Evolutionary conservation across 2,329 filamentous ascomycete species (phyloP), one percentile per base, ranked within the genome.

Genomic region (Cladosporium cucumerinum): DNA sequence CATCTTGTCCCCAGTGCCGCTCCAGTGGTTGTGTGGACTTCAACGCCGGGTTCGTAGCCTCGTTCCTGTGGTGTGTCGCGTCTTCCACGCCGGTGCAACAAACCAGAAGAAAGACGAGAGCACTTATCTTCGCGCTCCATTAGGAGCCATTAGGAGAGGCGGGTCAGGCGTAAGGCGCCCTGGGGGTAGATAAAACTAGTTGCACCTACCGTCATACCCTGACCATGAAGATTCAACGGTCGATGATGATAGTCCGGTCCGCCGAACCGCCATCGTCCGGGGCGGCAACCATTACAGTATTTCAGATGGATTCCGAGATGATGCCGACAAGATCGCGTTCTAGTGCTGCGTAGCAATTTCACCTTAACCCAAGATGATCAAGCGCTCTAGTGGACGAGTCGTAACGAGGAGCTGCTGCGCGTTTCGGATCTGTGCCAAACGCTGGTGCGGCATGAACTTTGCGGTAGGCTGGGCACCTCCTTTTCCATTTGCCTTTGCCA

Each of bases 211-310:
- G 55, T 46, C 55, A 28, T 28, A 25, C 11, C n/a, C 16, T 30
- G 26, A n/a, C 51, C 28, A 18, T 43, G 16, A 58, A 46, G 55
- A 43, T 58, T 58, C 55, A 58, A 58, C 55, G 55, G 55, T 58
- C 26, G 36, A 36, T 58, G 32, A 36, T 51, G 60, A 62, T 62
- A 25, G 28, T 46, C 48, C 60, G 49, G 49, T 54, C 60, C 60
- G 34, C 49, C 34, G 21, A 28, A 26, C 48, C 48, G 23, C 16
- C 7, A 21, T 32, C 34, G 18, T 11, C 60, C 32, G 55, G 16
- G 55, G 34, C 25, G 4, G 6, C 11, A 18, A n/a, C n/a, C 21
- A n/a, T 28, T 54, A 4, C 51, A n/a, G 51, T 18, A n/a, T 10
- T 16, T 54, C 23, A 32, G 51, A 54, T 54, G 14, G 32, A 7